phyloP scores from a whole-genome alignment of 192 early-diverging fungal species.

The Coemansia sp. region DNA sequence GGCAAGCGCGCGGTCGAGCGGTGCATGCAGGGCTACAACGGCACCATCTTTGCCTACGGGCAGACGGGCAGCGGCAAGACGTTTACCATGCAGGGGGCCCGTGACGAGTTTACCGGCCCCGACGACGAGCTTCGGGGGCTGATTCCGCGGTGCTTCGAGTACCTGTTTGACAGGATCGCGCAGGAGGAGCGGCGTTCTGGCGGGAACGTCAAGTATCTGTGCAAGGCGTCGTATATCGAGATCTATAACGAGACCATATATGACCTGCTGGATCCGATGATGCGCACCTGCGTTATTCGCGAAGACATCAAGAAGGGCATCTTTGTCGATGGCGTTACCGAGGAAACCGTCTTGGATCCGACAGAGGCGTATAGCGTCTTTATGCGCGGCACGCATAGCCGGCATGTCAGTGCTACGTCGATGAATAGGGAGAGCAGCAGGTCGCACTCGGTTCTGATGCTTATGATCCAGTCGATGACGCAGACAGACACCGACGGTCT shows the following conservation, averaged over 20 bases:
- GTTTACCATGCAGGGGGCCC: conserved; percentile 77
- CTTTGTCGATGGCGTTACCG: conserved; percentile 63
- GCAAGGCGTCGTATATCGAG: conserved; percentile 86
- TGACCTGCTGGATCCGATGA: conserved; percentile 74
- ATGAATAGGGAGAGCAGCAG: conserved; percentile 86
- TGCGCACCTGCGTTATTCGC: conserved; percentile 56
- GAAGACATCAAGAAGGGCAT: conserved; percentile 68
- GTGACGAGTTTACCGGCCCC: conserved; percentile 67
- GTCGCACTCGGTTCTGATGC: conserved; percentile 75
- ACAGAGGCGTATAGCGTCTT: conserved; percentile 64
- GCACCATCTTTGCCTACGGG: conserved; percentile 72
- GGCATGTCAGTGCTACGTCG: conserved; percentile 63
- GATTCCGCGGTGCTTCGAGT: conserved; percentile 63
- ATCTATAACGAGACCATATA: conserved; percentile 93
- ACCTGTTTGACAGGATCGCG: conserved; percentile 59
- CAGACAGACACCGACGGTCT: conserved; percentile 48
- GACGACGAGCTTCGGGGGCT: conserved; percentile 66
- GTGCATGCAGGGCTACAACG: conserved; percentile 70
- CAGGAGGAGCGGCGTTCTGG: conserved; percentile 50
- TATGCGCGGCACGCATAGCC: conserved; percentile 63
- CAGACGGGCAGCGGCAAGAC: conserved; percentile 76
- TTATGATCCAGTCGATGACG: conserved; percentile 69
- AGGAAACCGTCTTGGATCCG: conserved; percentile 61
- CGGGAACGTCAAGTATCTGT: conserved; percentile 64
- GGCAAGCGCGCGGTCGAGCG: conserved; percentile 62